Evolutionary conservation across 371 early-diverging fungal species (phyloP), one percentile per base, ranked within the genome.

Genomic region (Mortierella sp.): DNA sequence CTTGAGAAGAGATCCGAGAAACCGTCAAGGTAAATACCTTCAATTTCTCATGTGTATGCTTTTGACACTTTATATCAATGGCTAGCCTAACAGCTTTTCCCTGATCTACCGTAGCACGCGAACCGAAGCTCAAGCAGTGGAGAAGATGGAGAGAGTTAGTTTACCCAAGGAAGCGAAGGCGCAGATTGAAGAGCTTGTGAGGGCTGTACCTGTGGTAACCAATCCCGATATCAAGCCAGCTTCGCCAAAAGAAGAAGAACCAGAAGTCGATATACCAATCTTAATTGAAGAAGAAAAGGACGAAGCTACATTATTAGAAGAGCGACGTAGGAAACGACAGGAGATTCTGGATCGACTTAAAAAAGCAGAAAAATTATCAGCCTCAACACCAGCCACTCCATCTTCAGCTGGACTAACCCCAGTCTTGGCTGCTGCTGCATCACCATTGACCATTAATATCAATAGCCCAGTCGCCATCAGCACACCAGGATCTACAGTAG

Each of bases 221-320:
- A 59, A 54, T 28, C 5, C 40, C 9, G 56, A 64, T 8, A 26
- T 5, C 57, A 75, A 66, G 9, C 22, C 47, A 0, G 76, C 62
- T 6, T 35, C 61, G 3, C 54, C 70, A 22, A 72, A 72, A 15
- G 74, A 64, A 29, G 57, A 74, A 15, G 72, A 68, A 6, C 28
- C 57, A 1, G 69, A 68, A n/a, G 47, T 67, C 15, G 81, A 80
- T 51, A 80, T 71, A 53, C 71, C 72, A 8, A 28, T 73, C 29
- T 15, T 75, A 19, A 63, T 80, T 32, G 81, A 80, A 32, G 79
- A 79, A 22, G 80, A 70, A 57, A 75, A 74, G 68, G 81, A 75
- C 42, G 81, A 80, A 42, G 81, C 67, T 4, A 53, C 75, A 5
- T 32, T 70, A n/a, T 32, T 80, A 47, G 81, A 74, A 32, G 81